Base-by-base conservation (phyloP, 2,329 filamentous ascomycete genomes). In the Colletotrichum abscissum region DNA sequence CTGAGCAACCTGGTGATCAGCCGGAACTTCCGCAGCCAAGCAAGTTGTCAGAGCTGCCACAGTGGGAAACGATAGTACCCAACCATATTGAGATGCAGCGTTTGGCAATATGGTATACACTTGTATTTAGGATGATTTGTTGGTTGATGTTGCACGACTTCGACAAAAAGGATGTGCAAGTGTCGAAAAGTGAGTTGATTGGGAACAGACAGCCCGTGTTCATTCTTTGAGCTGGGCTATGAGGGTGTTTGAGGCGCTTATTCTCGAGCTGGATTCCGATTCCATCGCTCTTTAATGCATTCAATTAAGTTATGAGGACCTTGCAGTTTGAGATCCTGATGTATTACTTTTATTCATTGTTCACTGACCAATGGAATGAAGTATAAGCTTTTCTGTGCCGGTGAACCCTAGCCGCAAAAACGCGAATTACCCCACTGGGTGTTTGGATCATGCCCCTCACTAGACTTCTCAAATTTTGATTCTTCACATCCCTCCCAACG, bases 131-230 rank as follows among this genome's bases (percentile, higher is more conserved):
- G 11, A 84, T 84, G 82, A 56, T 83, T 14, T 82, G 80, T 56
- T 83, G 82, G 82, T 59, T 83, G 11, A 76, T 80, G 46, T 69
- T 83, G n/a, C 82, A 84, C 63, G 80, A 83, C 49, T 83, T 83
- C 33, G 78, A 83, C 67, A 82, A 82, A 71, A 78, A 76, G 52
- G 82, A 84, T 67, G 69, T 78, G 0, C 78, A 81, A 42, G 74
- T 82, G 0, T 74, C 77, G 16, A 81, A 81, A 16, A 78, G 79
- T 14, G 80, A 83, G 63, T 74, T 82, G 6, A 80, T 79, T 24
- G 82, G 78, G 0, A 83, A 79, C 26, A 76, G 81, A 12, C 80
- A 83, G 56, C 81, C 82, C 0, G 79, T 83, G 0, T 84, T 79
- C 66, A 83, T 84, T 12, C 46, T 63, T 6, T 68, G 19, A 62